Evolutionary conservation across 2,329 filamentous ascomycete genomes (phyloP), one percentile per base, ranked within the genome.

Genomic region (Septoria petroselini): DNA sequence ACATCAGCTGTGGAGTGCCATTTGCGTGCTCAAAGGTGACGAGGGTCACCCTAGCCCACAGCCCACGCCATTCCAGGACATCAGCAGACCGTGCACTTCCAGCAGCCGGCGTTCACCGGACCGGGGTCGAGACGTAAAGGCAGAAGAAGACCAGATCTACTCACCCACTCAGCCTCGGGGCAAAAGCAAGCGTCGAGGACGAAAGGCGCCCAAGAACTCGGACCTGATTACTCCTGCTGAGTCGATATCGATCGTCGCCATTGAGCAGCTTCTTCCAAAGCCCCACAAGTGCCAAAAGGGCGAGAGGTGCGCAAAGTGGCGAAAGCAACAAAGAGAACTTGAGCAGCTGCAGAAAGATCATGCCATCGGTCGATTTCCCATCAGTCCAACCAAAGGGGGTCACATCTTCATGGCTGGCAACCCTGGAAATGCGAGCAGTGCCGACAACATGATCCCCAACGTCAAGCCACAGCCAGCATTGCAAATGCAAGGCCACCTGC

Each of bases 181-280:
- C 37, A 52, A 53, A 41, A 50, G 50, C 14, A 68, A 67, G 50
- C 60, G 71, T 50, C 63, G 71, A 43, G 70, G 68, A 14, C 68
- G 72, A 15, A 72, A 70, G 47, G 63, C 68, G 21, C 53, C 61
- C 5, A 63, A 68, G 66, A 44, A 73, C 44, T 80, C 83, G 55
- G 85, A 91, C 60, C 71, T 81, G 39, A 85, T 93, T 65, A 84
- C 84, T 1, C 88, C 88, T 2, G 79, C 84, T 51, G 88, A 95
- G 67, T 91, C 88, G 1, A 84, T 93, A 3, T 95, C 89, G 0
- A 95, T 95, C 60, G 89, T 95, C 27, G 90, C 86, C 21, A 95
- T 95, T 56, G 90, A 95, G 71, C 88, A 95, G 68, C 74, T 93
- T 46, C 78, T 95, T 47, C 90, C 90, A 4, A 91, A 88, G 71